A percentile compares a stretch with the other conserved stretches of the same genome.
Evolutionary conservation across 1,284 basidiomycete genomes (phyloP).

Genomic region (Rhodotorula sp.): DNA sequence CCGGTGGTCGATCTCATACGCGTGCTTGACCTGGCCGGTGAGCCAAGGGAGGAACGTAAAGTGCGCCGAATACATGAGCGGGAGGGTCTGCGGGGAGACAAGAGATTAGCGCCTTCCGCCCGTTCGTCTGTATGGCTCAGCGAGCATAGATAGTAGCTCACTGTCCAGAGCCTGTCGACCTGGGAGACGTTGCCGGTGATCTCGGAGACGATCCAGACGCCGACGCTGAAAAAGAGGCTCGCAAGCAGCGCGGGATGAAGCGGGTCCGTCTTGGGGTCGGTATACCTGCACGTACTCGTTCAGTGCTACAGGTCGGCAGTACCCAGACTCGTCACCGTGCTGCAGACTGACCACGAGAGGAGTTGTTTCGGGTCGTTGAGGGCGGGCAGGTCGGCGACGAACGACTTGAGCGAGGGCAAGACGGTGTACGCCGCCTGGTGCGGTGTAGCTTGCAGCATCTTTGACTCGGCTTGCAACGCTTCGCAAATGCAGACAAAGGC

Average conservation of each 20-base stretch:
- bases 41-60: slow-evolving; percentile 54
- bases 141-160: neutral
- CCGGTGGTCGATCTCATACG: slow-evolving; percentile 44
- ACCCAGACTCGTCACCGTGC: neutral
- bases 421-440: slow-evolving; percentile 9
- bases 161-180: slow-evolving; percentile 72
- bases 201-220: slow-evolving; percentile 40
- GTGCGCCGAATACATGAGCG: slow-evolving; percentile 72
- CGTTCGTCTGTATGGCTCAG: neutral
- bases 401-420: slow-evolving; percentile 12
- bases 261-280: slow-evolving; percentile 28
- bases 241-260: slow-evolving; percentile 39
- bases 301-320: neutral
- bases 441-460: neutral
- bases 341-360: neutral
- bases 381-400: slow-evolving; percentile 7
- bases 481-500: no score
- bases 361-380: slow-evolving; percentile 7
- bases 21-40: slow-evolving; percentile 18
- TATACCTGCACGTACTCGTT: slow-evolving; percentile 5
- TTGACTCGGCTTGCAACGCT: neutral
- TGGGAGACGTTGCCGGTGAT: slow-evolving; percentile 71
- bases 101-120: no score
- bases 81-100: slow-evolving; percentile 57
- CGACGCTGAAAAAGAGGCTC: slow-evolving; percentile 13